Conservation (phyloP, 1,139 yeast genomes). For the Meyerozyma elateridarum region DNA sequence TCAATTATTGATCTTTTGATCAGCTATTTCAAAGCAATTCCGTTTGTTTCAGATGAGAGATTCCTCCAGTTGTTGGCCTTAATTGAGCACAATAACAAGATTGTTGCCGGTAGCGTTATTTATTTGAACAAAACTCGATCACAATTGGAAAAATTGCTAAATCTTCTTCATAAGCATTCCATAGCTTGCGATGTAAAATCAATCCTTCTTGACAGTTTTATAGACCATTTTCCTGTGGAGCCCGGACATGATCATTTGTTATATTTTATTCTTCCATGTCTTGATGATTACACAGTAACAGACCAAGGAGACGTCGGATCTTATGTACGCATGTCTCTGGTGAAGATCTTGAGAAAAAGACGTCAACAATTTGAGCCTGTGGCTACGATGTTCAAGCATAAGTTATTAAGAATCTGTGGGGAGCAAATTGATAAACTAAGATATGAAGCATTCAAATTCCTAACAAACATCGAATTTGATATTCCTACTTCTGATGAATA, state of each 20-base stretch:
- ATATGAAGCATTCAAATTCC: slow-evolving; percentile 21
- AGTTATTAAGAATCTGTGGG: slow-evolving; percentile 51
- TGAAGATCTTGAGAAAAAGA: slow-evolving; percentile 28
- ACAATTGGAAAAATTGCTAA: neutral
- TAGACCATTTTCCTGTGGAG: neutral
- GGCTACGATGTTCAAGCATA: slow-evolving; percentile 19
- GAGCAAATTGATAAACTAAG: slow-evolving; percentile 38
- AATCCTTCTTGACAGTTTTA: neutral
- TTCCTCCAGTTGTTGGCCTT: neutral
- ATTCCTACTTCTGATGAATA: too few species aligned
- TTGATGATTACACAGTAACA: slow-evolving; percentile 61
- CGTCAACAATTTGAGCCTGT: slow-evolving; percentile 16
- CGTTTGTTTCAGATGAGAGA: too few species aligned
- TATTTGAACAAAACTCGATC: neutral
- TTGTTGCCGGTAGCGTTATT: neutral
- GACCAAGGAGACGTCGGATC: slow-evolving; percentile 81
- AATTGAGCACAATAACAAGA: neutral
- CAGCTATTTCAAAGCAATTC: too few species aligned
- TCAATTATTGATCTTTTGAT: too few species aligned
- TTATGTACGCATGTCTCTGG: slow-evolving; percentile 52
- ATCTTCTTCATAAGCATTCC: neutral
- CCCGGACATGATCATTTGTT: neutral
- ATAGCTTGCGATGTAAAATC: neutral
- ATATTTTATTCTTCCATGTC: neutral
- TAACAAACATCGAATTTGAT: too few species aligned